These are phyloP conservation scores for Aegle marmelos DNA, from an alignment of 345 rosid genomes.

Conservation along the genomic window DNA sequence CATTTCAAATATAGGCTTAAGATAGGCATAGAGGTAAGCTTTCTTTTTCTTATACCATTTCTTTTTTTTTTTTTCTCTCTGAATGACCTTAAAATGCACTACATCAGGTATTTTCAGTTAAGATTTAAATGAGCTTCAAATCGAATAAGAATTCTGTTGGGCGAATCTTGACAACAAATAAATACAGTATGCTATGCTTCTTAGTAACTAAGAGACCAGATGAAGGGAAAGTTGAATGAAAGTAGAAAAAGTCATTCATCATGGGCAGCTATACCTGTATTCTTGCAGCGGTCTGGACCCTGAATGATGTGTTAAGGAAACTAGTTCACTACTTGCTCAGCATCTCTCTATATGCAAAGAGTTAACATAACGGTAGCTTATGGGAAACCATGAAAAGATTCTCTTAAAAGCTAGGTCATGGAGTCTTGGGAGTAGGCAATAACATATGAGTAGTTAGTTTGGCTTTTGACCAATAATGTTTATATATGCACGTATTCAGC, in stretches of 20 bases:
- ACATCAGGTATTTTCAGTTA: not conserved
- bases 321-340: conserved; percentile 15
- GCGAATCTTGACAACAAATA: not conserved
- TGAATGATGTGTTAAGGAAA: conserved; percentile 8
- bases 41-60: too few species aligned
- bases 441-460: not conserved
- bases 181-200: not conserved
- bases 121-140: not conserved
- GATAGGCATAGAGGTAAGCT: too few species aligned
- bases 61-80: too few species aligned
- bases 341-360: not conserved
- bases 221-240: not conserved
- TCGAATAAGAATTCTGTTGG: not conserved
- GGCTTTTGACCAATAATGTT: not conserved
- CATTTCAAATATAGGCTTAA: too few species aligned
- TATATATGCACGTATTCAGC: not conserved
- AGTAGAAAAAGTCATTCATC: not conserved
- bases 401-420: conserved; percentile 14
- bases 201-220: not conserved
- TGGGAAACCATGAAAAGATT: not conserved
- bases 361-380: not conserved
- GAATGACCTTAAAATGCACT: too few species aligned
- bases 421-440: conserved; percentile 7
- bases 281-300: conserved; percentile 2
- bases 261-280: not conserved